A percentile compares a stretch with the other conserved stretches of the same genome.
These are phyloP conservation scores for Ganoderma sinense DNA, from an alignment of 1,284 basidiomycete genomes.

Conservation along the genomic window DNA sequence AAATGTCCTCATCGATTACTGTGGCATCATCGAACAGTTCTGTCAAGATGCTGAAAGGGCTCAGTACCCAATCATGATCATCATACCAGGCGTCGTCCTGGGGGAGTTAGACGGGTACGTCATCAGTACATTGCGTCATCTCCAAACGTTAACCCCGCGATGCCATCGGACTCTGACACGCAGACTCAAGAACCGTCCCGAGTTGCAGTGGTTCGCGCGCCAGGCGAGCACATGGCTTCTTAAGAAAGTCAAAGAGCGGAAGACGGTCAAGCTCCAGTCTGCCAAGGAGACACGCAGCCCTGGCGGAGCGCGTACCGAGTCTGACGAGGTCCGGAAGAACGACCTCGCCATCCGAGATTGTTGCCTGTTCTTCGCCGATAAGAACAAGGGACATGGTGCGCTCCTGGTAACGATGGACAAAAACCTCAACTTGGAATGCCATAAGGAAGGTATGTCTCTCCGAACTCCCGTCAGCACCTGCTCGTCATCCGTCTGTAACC, in stretches of 20 bases:
- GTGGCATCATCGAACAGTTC: constrained; percentile 69
- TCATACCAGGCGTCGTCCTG: constrained; percentile 77
- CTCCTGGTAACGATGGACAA: constrained; percentile 71
- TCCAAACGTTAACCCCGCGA: neutral
- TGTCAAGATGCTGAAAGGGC: constrained; percentile 63
- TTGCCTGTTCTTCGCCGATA: constrained; percentile 60
- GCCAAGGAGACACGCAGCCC: constrained; percentile 67
- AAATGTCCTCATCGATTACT: constrained; percentile 72
- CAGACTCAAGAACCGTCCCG: constrained; percentile 71
- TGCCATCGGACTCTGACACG: neutral
- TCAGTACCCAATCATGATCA: constrained; percentile 57
- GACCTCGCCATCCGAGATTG: constrained; percentile 79
- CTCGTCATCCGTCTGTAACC: constrained; percentile 1
- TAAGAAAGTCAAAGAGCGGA: constrained; percentile 65
- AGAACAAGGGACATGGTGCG: constrained; percentile 35
- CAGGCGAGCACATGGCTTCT: constrained; percentile 77
- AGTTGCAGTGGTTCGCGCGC: constrained; percentile 70
- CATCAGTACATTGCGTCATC: neutral
- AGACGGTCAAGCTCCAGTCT: constrained; percentile 69
- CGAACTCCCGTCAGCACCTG: constrained; percentile 8
- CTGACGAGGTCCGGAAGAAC: constrained; percentile 46
- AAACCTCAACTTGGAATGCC: constrained; percentile 63
- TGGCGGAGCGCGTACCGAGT: constrained; percentile 17
- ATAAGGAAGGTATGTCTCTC: constrained; percentile 54
- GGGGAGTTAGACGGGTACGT: constrained; percentile 76